A percentile compares a stretch with the other conserved stretches of the same genome.
Evolutionary conservation across 805 yeast species (phyloP).

Genomic region (Metschnikowia shivogae): DNA sequence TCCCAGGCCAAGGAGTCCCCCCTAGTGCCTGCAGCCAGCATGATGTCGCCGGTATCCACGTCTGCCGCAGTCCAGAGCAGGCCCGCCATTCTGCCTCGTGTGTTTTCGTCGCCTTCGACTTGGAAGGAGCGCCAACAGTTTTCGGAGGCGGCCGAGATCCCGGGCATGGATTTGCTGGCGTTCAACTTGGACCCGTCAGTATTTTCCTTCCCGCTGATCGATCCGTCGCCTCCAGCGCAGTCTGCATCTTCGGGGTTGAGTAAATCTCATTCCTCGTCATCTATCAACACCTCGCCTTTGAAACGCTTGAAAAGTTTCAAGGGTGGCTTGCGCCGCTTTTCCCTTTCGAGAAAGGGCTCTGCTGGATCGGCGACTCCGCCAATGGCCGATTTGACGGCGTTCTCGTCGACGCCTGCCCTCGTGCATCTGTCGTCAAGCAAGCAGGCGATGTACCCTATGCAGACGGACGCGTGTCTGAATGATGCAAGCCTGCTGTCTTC

Average conservation of each 20-base stretch:
- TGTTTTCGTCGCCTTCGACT: slow-evolving; percentile 4
- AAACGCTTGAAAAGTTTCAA: slow-evolving; percentile 35
- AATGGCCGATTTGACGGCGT: slow-evolving; percentile 5
- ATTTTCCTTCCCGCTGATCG: slow-evolving; percentile 16
- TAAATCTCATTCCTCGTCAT: slow-evolving; percentile 5
- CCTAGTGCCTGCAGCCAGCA: not conserved
- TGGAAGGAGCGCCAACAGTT: not conserved
- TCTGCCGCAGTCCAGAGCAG: not conserved
- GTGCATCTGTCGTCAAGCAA: slow-evolving; percentile 2
- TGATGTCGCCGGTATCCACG: not conserved
- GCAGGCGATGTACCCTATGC: slow-evolving; percentile 7
- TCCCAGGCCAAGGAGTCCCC: not conserved
- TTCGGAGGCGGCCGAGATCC: slow-evolving; percentile 14
- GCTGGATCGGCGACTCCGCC: not conserved
- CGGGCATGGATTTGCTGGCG: slow-evolving; percentile 26
- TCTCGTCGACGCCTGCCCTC: slow-evolving; percentile 2
- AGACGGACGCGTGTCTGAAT: slow-evolving; percentile 8
- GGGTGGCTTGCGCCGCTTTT: slow-evolving; percentile 36
- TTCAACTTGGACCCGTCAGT: slow-evolving; percentile 17
- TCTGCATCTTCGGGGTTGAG: slow-evolving; percentile 1
- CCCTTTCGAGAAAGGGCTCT: slow-evolving; percentile 19
- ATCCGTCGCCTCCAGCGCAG: slow-evolving; percentile 5
- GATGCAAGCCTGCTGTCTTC: slow-evolving; percentile 15
- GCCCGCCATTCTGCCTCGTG: not conserved
- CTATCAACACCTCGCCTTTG: slow-evolving; percentile 27